Evolutionary conservation across 2,329 filamentous ascomycete species (phyloP).

Genomic region (Colletotrichum magnum): DNA sequence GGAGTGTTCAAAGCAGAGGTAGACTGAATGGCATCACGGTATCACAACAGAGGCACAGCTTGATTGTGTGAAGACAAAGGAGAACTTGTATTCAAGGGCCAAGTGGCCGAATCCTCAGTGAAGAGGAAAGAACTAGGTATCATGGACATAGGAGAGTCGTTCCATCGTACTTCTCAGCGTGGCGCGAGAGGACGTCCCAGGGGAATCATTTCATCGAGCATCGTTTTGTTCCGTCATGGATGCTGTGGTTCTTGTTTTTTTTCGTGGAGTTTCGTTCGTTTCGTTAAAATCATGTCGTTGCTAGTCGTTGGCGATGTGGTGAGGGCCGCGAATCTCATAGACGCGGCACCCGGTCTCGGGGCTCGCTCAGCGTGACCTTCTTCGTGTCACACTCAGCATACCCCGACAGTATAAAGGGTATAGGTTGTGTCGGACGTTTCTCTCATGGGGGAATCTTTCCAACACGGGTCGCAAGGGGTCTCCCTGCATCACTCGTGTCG

Average conservation of each 20-base stretch:
- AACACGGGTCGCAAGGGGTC: slow-evolving; percentile 20
- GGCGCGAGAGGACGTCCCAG: slow-evolving; percentile 4
- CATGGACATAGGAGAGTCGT: slow-evolving; percentile 32
- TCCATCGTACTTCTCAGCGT: slow-evolving; percentile 36
- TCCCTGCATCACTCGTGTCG: slow-evolving; percentile 28
- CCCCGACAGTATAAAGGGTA: slow-evolving; percentile 13
- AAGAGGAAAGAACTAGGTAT: slow-evolving; percentile 37
- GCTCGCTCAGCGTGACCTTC: slow-evolving; percentile 21
- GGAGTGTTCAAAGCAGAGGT: too few relatives aligned
- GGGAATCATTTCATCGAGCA: slow-evolving; percentile 24
- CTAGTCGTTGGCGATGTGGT: slow-evolving; percentile 1
- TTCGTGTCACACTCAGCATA: slow-evolving; percentile 25
- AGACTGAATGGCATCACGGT: neutral
- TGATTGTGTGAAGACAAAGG: slow-evolving; percentile 24
- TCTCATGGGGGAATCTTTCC: slow-evolving; percentile 10
- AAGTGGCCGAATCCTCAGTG: slow-evolving; percentile 28
- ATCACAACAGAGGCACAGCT: neutral
- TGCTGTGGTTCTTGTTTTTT: neutral
- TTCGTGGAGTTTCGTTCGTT: slow-evolving; percentile 13
- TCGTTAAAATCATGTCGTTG: slow-evolving; percentile 25
- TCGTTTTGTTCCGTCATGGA: neutral
- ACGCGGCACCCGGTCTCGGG: slow-evolving; percentile 5
- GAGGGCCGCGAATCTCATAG: neutral
- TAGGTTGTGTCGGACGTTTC: slow-evolving; percentile 32
- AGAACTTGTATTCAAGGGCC: slow-evolving; percentile 36